phyloP scores from a whole-genome alignment of 345 rosid species.

The Aquilaria yunnanensis region DNA sequence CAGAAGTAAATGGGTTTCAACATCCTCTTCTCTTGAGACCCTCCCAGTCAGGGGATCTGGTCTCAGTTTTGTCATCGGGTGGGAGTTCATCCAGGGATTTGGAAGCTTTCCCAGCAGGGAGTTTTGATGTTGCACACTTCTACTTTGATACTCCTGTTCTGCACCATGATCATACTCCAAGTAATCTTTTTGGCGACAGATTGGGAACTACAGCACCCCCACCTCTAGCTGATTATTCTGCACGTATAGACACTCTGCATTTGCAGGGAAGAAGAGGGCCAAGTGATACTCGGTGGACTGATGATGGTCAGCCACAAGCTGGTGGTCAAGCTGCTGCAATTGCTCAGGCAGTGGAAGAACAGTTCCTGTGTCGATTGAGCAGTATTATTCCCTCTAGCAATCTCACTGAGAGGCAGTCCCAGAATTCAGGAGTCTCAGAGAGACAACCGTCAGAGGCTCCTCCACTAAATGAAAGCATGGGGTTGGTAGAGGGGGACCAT shows the following conservation, averaged over 20 bases:
- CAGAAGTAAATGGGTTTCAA: slow-evolving; percentile 80
- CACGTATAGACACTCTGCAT: slow-evolving; percentile 66
- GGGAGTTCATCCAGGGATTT: slow-evolving; percentile 69
- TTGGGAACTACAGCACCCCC: slow-evolving; percentile 60
- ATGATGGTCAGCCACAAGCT: slow-evolving; percentile 92
- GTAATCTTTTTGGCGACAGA: slow-evolving; percentile 66
- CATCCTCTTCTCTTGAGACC: slow-evolving; percentile 92
- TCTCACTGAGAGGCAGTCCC: slow-evolving; percentile 54
- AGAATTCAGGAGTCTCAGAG: slow-evolving; percentile 55
- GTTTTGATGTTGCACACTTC: slow-evolving; percentile 73
- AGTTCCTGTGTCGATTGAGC: slow-evolving; percentile 60
- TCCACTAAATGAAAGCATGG: slow-evolving; percentile 38
- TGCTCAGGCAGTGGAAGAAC: slow-evolving; percentile 88
- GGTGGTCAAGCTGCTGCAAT: slow-evolving; percentile 71
- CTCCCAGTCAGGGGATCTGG: slow-evolving; percentile 59
- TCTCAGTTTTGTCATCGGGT: slow-evolving; percentile 58
- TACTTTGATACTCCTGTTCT: slow-evolving; percentile 91
- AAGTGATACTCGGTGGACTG: slow-evolving; percentile 90
- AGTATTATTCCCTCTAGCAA: slow-evolving; percentile 37
- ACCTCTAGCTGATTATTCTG: slow-evolving; percentile 75
- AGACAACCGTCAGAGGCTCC: slow-evolving; percentile 40
- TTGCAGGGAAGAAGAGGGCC: slow-evolving; percentile 69
- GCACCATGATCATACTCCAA: slow-evolving; percentile 64
- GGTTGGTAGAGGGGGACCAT: slow-evolving; percentile 35
- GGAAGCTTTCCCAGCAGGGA: slow-evolving; percentile 62